Conservation (phyloP, 2,329 filamentous ascomycete species). For the Colletotrichum musae region DNA sequence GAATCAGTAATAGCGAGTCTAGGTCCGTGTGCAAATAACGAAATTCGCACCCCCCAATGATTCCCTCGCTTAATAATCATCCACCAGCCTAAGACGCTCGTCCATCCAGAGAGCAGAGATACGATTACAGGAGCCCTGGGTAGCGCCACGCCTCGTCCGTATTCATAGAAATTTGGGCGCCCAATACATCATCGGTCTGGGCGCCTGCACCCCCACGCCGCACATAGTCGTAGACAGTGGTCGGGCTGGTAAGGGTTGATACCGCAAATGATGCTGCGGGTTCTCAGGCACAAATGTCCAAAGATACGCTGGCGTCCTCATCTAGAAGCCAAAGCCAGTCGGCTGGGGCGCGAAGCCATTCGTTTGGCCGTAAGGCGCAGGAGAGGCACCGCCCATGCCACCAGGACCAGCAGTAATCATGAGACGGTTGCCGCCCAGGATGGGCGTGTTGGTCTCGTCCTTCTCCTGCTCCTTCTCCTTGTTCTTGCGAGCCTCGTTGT, state of each 20-base stretch:
- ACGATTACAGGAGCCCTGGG: conserved; percentile 42
- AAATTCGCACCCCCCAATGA: conserved; percentile 32
- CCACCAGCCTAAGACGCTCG: conserved; percentile 35
- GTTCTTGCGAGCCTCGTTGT: conserved; percentile 94
- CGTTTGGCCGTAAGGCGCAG: conserved; percentile 80
- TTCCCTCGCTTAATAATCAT: conserved; percentile 33
- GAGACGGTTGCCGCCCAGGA: conserved; percentile 87
- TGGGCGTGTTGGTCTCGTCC: conserved; percentile 93
- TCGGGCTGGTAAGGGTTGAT: conserved; percentile 13
- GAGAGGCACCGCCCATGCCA: conserved; percentile 65
- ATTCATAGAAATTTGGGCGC: conserved; percentile 28
- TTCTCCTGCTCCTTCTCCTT: conserved; percentile 81
- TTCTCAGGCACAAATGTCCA: conserved; percentile 22
- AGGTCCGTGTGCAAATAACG: conserved; percentile 32
- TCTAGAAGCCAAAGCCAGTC: conserved; percentile 80
- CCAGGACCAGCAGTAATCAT: conserved; percentile 95
- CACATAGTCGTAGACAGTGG: conserved; percentile 12
- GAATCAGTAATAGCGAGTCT: conserved; percentile 38
- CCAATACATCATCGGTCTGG: conserved; percentile 10
- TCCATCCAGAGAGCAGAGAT: conserved; percentile 41
- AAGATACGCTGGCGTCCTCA: conserved; percentile 33
- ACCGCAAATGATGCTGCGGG: conserved; percentile 1
- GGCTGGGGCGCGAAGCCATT: conserved; percentile 93
- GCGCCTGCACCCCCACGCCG: conserved; percentile 18
- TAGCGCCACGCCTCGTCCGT: conserved; percentile 42